phyloP scores from a whole-genome alignment of 2,329 filamentous ascomycete species.

The Exophiala mesophila region DNA sequence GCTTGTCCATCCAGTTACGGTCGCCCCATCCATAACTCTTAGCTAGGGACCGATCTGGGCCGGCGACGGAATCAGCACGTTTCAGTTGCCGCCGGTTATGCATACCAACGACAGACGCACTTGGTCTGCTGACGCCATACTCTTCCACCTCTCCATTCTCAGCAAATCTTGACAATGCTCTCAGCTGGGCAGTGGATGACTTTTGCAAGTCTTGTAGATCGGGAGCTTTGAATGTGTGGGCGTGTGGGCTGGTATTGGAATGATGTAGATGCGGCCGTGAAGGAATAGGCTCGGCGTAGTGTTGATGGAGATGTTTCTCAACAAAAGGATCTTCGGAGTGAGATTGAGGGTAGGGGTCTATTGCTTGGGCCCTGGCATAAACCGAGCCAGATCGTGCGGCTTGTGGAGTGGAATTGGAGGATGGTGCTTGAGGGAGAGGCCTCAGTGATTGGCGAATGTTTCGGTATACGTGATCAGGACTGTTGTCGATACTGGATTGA shows the following conservation, averaged over 20 bases:
- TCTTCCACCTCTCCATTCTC: constrained; percentile 71
- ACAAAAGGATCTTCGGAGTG: constrained; percentile 43
- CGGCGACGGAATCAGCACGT: constrained; percentile 53
- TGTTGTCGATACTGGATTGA: constrained; percentile 40
- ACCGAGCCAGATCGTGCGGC: constrained; percentile 32
- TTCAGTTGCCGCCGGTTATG: constrained; percentile 80
- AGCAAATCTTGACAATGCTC: constrained; percentile 78
- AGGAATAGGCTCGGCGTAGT: constrained; percentile 39
- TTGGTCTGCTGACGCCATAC: constrained; percentile 70
- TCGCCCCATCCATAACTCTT: constrained; percentile 68
- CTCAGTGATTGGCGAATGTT: constrained; percentile 72
- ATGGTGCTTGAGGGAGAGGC: constrained; percentile 65
- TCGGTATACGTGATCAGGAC: constrained; percentile 63
- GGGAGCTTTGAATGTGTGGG: constrained; percentile 55
- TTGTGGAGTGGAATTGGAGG: constrained; percentile 39
- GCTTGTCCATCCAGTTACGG: constrained; percentile 98
- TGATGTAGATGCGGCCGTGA: constrained; percentile 35
- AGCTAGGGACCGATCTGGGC: constrained; percentile 44
- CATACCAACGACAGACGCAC: constrained; percentile 82
- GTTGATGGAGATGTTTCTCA: constrained; percentile 40
- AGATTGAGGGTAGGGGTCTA: constrained; percentile 57
- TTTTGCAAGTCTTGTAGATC: constrained; percentile 79
- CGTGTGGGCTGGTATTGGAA: constrained; percentile 27
- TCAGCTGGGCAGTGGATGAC: constrained; percentile 83
- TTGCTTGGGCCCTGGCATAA: constrained; percentile 56